These are phyloP conservation scores for Cyclaneusma minus DNA, from an alignment of 2,329 filamentous ascomycete genomes.

Conservation along the genomic window DNA sequence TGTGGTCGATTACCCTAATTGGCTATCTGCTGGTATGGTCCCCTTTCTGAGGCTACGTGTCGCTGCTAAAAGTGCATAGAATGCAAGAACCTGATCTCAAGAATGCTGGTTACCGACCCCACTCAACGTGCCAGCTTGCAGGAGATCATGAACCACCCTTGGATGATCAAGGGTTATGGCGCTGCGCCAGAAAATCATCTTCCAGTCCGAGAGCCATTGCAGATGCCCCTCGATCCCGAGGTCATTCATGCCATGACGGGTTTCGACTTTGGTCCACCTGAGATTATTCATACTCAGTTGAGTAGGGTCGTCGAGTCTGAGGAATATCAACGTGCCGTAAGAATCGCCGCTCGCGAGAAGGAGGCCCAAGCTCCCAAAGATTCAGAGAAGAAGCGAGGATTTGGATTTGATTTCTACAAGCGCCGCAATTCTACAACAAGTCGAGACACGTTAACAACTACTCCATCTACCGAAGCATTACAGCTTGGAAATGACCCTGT, in stretches of 20 bases:
- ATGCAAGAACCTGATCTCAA: constrained; percentile 80
- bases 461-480: constrained; percentile 74
- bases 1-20: constrained; percentile 85
- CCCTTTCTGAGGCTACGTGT: not conserved
- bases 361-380: constrained; percentile 40
- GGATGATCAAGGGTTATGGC: constrained; percentile 87
- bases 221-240: constrained; percentile 65
- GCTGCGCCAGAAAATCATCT: constrained; percentile 80
- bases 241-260: constrained; percentile 91
- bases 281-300: constrained; percentile 69
- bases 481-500: constrained; percentile 72
- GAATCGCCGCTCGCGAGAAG: constrained; percentile 50
- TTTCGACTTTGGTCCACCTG: constrained; percentile 86
- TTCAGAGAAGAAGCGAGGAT: constrained; percentile 71
- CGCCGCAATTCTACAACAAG: constrained; percentile 79
- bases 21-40: constrained; percentile 69
- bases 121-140: constrained; percentile 70
- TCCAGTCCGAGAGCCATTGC: constrained; percentile 68
- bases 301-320: constrained; percentile 81
- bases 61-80: constrained; percentile 40
- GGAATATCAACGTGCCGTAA: constrained; percentile 80
- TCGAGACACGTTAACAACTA: constrained; percentile 65
- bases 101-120: constrained; percentile 93
- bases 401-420: constrained; percentile 94
- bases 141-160: constrained; percentile 89